phyloP scores from a whole-genome alignment of 108 stramenopile genomes.

The Mediolabrus comicus region DNA sequence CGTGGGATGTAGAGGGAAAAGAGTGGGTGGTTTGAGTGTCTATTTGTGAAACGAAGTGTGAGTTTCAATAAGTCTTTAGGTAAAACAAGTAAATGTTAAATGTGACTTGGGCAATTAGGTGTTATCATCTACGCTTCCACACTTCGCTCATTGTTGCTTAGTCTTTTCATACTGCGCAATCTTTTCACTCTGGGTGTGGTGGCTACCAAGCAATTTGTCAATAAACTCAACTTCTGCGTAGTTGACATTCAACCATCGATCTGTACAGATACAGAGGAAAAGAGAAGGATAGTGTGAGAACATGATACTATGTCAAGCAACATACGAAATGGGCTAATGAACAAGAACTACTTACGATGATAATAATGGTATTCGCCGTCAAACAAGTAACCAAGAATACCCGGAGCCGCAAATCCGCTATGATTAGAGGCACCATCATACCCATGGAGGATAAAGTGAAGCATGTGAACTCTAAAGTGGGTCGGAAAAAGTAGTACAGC shows the following conservation, averaged over 20 bases:
- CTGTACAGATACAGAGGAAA: no score
- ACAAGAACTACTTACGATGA: slow-evolving; percentile 19
- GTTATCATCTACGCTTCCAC: no score
- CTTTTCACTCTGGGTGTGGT: slow-evolving; percentile 19
- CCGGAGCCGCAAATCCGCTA: slow-evolving; percentile 36
- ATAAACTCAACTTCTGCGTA: slow-evolving; percentile 41
- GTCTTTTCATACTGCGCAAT: background rate
- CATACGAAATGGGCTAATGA: no score
- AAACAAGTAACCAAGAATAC: slow-evolving; percentile 21
- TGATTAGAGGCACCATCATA: slow-evolving; percentile 41
- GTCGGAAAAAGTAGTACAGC: slow-evolving; percentile 28
- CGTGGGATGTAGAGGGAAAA: no score
- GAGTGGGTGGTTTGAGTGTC: no score
- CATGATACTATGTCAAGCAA: no score
- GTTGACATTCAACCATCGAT: slow-evolving; percentile 20
- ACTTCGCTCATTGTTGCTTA: no score
- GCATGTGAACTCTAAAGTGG: slow-evolving; percentile 9
- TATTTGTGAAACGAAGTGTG: no score
- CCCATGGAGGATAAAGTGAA: slow-evolving; percentile 35
- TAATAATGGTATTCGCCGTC: slow-evolving; percentile 44
- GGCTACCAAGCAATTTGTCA: slow-evolving; percentile 29
- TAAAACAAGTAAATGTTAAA: no score
- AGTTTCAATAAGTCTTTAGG: no score
- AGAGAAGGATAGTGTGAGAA: no score
- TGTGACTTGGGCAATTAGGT: no score